phyloP scores from a whole-genome alignment of 2,329 filamentous ascomycete genomes.

The Grosmannia serpens region DNA sequence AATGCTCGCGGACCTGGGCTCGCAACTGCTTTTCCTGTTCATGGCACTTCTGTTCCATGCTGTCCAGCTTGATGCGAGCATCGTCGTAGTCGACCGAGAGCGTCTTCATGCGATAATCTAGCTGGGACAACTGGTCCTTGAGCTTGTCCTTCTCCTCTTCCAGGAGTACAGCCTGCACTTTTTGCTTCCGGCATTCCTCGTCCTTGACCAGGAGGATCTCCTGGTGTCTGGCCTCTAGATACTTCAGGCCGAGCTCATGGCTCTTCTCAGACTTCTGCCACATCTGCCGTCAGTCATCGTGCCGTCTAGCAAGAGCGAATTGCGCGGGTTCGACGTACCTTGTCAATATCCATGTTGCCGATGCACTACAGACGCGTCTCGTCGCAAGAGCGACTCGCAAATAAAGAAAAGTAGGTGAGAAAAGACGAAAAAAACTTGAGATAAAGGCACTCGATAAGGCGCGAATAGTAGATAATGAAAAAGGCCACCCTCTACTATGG shows the following conservation, averaged over 20 bases:
- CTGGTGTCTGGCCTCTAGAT: constrained; percentile 52
- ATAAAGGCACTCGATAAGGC: background rate
- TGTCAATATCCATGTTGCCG: constrained; percentile 23
- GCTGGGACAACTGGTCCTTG: constrained; percentile 47
- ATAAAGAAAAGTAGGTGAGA: background rate
- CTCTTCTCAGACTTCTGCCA: constrained; percentile 32
- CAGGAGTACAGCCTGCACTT: constrained; percentile 58
- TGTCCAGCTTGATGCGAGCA: constrained; percentile 29
- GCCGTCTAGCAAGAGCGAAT: background rate
- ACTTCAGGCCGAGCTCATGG: constrained; percentile 55
- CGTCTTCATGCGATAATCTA: constrained; percentile 46
- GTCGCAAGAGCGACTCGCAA: background rate
- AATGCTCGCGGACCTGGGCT: constrained; percentile 35
- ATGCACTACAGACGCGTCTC: background rate
- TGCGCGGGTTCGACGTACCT: constrained; percentile 19
- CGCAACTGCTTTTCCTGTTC: constrained; percentile 36
- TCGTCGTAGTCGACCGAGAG: constrained; percentile 29
- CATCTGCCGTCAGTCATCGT: background rate
- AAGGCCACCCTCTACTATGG: no score
- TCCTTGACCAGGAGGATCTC: constrained; percentile 60
- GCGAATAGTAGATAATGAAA: background rate
- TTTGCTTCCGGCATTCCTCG: constrained; percentile 60
- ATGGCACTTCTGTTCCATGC: constrained; percentile 28
- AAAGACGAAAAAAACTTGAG: background rate
- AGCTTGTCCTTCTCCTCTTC: constrained; percentile 63